phyloP scores from a whole-genome alignment of 768 basidiomycete species.

The Mycena maculata region DNA sequence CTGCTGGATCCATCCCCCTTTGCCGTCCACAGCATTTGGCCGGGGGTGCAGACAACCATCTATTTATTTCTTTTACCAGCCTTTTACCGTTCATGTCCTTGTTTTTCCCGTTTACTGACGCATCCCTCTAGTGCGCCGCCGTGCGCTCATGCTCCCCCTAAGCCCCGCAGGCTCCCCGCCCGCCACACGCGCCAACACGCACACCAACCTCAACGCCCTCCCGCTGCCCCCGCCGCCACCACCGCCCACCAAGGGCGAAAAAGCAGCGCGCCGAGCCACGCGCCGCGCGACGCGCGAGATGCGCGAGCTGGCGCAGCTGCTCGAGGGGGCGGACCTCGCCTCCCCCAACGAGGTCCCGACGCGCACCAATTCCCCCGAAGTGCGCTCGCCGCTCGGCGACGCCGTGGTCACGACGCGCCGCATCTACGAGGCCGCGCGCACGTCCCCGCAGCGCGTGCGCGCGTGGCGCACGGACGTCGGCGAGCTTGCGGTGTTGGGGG shows the following conservation, averaged over 20 bases:
- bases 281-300: constrained; percentile 19
- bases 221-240: background rate
- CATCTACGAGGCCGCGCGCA: constrained; percentile 33
- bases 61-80: background rate
- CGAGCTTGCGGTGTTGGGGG: constrained; percentile 13
- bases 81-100: background rate
- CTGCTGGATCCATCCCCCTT: no score
- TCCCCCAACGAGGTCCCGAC: background rate
- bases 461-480: constrained; percentile 30
- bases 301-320: constrained; percentile 16
- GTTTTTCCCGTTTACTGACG: background rate
- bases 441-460: background rate
- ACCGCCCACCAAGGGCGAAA: background rate
- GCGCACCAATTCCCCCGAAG: background rate
- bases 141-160: constrained; percentile 15
- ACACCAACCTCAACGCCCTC: background rate
- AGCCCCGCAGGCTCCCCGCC: background rate
- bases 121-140: constrained; percentile 18
- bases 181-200: constrained; percentile 3
- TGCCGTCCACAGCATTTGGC: no score
- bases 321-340: background rate
- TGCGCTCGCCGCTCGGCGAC: constrained; percentile 1
- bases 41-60: no score
- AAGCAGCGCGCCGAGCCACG: background rate
- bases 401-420: constrained; percentile 31